Evolutionary conservation across 2,329 filamentous ascomycete species (phyloP).

Genomic region (Pseudofabraea citricarpa): DNA sequence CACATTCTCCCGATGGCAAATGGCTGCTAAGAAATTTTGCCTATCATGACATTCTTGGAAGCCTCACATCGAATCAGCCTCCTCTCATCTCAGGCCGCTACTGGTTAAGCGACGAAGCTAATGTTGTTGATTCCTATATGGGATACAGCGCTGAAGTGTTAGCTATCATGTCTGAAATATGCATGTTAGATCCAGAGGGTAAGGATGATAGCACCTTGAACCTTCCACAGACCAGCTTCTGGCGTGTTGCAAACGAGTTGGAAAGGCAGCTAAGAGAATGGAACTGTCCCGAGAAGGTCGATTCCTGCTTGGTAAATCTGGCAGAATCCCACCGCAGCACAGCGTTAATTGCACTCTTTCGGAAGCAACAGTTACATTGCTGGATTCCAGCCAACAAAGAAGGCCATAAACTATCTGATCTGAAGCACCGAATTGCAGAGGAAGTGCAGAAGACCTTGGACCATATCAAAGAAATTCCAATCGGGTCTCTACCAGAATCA

Average conservation of each 20-base stretch:
- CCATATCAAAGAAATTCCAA: neutral
- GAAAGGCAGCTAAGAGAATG: slow-evolving; percentile 3
- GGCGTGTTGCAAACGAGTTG: slow-evolving; percentile 4
- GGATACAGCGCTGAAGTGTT: neutral
- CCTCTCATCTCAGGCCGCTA: slow-evolving; percentile 12
- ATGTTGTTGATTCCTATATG: neutral
- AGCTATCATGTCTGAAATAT: neutral
- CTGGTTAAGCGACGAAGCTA: slow-evolving; percentile 5
- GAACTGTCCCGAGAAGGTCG: neutral
- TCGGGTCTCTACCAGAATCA: slow-evolving; percentile 4
- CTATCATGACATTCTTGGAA: slow-evolving; percentile 18
- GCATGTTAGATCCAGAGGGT: neutral
- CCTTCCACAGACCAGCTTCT: slow-evolving; percentile 3
- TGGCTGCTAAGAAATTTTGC: slow-evolving; percentile 20
- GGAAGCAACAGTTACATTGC: slow-evolving; percentile 1
- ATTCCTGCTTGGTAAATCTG: slow-evolving; percentile 2
- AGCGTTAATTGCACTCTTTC: slow-evolving; percentile 4
- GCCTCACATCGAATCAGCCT: slow-evolving; percentile 7
- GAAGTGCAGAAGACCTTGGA: neutral
- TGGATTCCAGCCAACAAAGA: neutral
- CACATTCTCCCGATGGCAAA: slow-evolving; percentile 7
- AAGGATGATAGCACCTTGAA: neutral
- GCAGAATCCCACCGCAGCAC: slow-evolving; percentile 4
- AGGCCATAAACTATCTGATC: neutral
- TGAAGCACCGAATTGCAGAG: neutral